Evolutionary conservation across 2,329 filamentous ascomycete genomes (phyloP).

Genomic region (Periglandula ipomoeae): DNA sequence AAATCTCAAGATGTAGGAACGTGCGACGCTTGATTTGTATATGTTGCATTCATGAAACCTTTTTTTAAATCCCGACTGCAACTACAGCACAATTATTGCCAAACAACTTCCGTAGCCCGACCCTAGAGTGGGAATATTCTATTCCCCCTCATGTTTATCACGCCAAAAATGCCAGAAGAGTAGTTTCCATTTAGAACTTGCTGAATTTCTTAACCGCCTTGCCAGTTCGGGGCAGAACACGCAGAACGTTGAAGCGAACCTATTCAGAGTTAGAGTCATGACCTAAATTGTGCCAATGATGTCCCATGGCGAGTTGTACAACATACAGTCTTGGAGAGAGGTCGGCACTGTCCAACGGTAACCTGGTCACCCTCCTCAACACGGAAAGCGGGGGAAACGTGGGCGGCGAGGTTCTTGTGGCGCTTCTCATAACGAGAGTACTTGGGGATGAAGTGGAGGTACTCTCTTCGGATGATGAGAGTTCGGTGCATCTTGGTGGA

Average conservation of each 20-base stretch:
- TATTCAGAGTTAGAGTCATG: slow-evolving; percentile 28
- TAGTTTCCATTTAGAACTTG: slow-evolving; percentile 79
- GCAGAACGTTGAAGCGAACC: slow-evolving; percentile 99
- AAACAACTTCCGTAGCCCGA: slow-evolving; percentile 33
- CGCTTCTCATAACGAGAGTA: slow-evolving; percentile 99
- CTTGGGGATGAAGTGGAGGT: slow-evolving; percentile 99
- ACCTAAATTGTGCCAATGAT: background rate
- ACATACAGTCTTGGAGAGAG: slow-evolving; percentile 98
- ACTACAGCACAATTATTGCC: slow-evolving; percentile 36
- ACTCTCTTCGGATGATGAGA: slow-evolving; percentile 98
- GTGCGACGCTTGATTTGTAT: background rate
- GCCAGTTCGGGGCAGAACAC: slow-evolving; percentile 93
- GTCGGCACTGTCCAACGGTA: slow-evolving; percentile 98
- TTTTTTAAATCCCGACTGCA: slow-evolving; percentile 34
- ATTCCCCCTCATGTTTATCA: slow-evolving; percentile 37
- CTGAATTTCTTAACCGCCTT: slow-evolving; percentile 96
- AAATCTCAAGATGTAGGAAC: background rate
- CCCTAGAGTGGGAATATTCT: slow-evolving; percentile 28
- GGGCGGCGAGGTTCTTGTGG: slow-evolving; percentile 99
- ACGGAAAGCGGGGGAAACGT: slow-evolving; percentile 99
- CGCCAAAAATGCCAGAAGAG: slow-evolving; percentile 46
- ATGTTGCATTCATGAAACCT: slow-evolving; percentile 29
- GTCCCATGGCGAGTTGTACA: too few species aligned
- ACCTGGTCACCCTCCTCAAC: slow-evolving; percentile 99
- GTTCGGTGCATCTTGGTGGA: slow-evolving; percentile 99